Evolutionary conservation across 2,329 filamentous ascomycete genomes (phyloP).

Genomic region (Xylariaceae sp.): DNA sequence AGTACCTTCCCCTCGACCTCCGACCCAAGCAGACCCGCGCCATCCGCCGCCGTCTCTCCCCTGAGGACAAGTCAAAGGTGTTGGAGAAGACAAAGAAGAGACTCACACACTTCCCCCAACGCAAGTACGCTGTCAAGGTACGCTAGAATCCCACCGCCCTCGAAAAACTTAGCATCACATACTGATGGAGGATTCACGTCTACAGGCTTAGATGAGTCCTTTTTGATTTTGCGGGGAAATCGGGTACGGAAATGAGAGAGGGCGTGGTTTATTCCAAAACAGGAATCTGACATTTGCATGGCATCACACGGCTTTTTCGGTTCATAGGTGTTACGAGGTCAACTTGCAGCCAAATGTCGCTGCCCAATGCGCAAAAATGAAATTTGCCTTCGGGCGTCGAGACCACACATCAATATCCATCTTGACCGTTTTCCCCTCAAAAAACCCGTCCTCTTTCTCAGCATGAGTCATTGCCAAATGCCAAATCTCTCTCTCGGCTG

Average conservation of each 20-base stretch:
- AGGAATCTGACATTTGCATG: constrained; percentile 37
- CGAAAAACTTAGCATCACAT: background rate
- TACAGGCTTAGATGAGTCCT: constrained; percentile 28
- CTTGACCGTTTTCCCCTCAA: background rate
- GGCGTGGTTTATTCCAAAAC: constrained; percentile 32
- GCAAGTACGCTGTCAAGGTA: constrained; percentile 99
- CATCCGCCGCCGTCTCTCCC: constrained; percentile 90
- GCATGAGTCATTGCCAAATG: background rate
- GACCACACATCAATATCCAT: background rate
- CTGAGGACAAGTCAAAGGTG: constrained; percentile 77
- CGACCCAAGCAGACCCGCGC: constrained; percentile 97
- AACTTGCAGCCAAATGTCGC: constrained; percentile 34
- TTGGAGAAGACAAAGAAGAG: constrained; percentile 98
- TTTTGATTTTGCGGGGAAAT: constrained; percentile 21
- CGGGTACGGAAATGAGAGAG: constrained; percentile 26
- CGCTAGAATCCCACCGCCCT: constrained; percentile 24
- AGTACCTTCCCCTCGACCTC: constrained; percentile 97
- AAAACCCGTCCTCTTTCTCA: background rate
- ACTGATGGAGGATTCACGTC: constrained; percentile 10
- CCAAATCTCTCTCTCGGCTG: background rate
- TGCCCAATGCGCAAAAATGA: constrained; percentile 31
- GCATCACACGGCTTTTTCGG: constrained; percentile 37
- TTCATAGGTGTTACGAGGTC: constrained; percentile 37
- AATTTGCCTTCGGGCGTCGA: constrained; percentile 29
- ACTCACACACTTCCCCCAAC: constrained; percentile 91